Evolutionary conservation across 306 rosid species (phyloP).

Genomic region (Rubus idaeus): DNA sequence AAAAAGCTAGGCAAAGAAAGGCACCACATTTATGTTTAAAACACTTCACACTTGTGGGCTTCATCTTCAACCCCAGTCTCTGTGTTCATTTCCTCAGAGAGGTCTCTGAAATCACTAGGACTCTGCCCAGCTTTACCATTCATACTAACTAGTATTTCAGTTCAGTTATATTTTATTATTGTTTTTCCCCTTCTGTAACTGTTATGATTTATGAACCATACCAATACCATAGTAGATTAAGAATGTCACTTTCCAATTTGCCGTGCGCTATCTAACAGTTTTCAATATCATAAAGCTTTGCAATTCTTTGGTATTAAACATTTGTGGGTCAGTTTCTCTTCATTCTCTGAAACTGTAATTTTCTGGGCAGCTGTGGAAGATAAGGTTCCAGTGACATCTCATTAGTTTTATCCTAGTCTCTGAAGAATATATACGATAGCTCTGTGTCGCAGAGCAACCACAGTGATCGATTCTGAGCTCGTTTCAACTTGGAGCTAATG

Average conservation of each 20-base stretch:
- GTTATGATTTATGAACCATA: conserved; percentile 20
- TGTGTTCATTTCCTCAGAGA: background rate
- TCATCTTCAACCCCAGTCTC: background rate
- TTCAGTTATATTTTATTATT: background rate
- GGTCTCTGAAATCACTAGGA: background rate
- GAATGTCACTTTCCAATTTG: conserved; percentile 29
- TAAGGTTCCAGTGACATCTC: conserved; percentile 16
- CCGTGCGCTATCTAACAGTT: conserved; percentile 13
- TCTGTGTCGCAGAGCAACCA: too few species aligned
- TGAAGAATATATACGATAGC: too few species aligned
- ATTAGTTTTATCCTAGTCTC: too few species aligned
- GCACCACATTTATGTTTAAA: background rate
- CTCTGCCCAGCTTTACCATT: background rate
- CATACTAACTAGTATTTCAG: background rate
- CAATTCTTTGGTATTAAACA: background rate
- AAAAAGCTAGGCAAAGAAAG: background rate
- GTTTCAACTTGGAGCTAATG: conserved; percentile 38
- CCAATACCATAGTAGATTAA: too few species aligned
- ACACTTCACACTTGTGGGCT: background rate
- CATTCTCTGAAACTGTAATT: conserved; percentile 7
- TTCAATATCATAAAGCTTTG: background rate
- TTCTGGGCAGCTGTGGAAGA: conserved; percentile 25
- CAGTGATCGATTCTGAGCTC: too few species aligned
- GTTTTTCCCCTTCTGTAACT: conserved; percentile 9
- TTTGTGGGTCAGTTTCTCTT: conserved; percentile 3